A percentile compares a stretch with the other conserved stretches of the same genome.
Evolutionary conservation across 148 eudicot genomes (phyloP).

Genomic region (Rhododendron molle): DNA sequence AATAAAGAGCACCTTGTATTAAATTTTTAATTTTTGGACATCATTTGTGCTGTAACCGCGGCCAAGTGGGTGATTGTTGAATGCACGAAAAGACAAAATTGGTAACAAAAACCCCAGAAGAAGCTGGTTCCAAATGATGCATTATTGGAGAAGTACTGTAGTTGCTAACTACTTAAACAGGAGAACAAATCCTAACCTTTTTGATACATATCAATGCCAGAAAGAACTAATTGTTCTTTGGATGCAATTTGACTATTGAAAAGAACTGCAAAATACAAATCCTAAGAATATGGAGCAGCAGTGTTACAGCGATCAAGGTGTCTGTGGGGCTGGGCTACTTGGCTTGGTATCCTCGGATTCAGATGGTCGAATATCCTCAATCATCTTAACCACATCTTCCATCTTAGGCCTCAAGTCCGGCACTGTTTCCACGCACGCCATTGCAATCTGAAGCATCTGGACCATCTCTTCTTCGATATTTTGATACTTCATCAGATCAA

Average conservation of each 20-base stretch:
- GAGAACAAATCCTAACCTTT: neutral
- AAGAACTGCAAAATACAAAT: neutral
- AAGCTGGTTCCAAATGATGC: neutral
- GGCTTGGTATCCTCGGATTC: conserved; percentile 56
- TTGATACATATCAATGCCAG: neutral
- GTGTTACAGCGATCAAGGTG: conserved; percentile 25
- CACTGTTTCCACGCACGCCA: conserved; percentile 76
- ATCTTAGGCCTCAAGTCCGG: conserved; percentile 82
- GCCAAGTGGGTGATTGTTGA: neutral
- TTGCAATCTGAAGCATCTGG: conserved; percentile 91
- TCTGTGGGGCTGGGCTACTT: conserved; percentile 28
- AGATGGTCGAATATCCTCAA: conserved; percentile 56
- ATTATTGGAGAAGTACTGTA: neutral
- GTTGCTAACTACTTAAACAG: neutral
- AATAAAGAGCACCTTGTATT: neutral
- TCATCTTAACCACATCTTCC: conserved; percentile 71
- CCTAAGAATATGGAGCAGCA: neutral
- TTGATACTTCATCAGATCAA: conserved; percentile 57
- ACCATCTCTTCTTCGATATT: conserved; percentile 92
- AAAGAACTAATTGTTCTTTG: neutral
- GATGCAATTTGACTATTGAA: neutral
- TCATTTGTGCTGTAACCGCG: neutral
- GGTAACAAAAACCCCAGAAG: neutral
- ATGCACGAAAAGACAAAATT: neutral
- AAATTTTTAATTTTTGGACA: neutral